Base-by-base conservation (phyloP, 139 green algal genomes). In the Coelastrella sp. region DNA sequence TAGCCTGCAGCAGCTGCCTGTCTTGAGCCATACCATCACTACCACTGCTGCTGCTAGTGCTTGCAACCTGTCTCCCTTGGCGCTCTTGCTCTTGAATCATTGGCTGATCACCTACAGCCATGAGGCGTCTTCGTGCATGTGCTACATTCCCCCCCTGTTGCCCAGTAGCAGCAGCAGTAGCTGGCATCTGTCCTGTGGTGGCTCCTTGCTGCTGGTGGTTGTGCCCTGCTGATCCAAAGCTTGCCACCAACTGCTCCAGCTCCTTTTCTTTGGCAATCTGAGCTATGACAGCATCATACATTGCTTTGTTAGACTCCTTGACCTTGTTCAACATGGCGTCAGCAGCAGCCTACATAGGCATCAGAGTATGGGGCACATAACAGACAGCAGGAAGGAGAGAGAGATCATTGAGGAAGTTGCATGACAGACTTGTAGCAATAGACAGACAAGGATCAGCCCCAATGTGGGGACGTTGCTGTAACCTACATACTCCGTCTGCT, bases 241-340 rank as follows among this genome's bases (percentile, higher is more conserved):
- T 76, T 23, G 21, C 23, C 34, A 48, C n/a, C 25, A 68, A 27
- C 74, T 76, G 34, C 57, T 88, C 57, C 74, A 79, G 64, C 59
- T 85, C 40, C 50, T 81, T 71, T 15, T 53, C 53, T 40, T 59
- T 30, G 25, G 75, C 57, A 19, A 83, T 32, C 34, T 72, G 53
- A 0, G 48, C 48, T 35, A 86, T 81, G 5, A 92, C 76, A 0
- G 67, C 35, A 23, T 85, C 67, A 79, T 90, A 90, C 74, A 92
- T 89, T 3, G 50, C 19, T 19, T n/a, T 30, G 80, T 89, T 92
- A 40, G 43, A 63, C 35, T 15, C 17, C 67, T 86, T 72, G 2
- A 87, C 84, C 76, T 89, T 83, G 7, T 19, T 62, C 68, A 92
- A 86, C 84, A 90, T 83, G 63, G 88, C 77, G 50, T 89, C 62